phyloP scores from a whole-genome alignment of 345 rosid genomes.

The Eucalyptus decipiens region DNA sequence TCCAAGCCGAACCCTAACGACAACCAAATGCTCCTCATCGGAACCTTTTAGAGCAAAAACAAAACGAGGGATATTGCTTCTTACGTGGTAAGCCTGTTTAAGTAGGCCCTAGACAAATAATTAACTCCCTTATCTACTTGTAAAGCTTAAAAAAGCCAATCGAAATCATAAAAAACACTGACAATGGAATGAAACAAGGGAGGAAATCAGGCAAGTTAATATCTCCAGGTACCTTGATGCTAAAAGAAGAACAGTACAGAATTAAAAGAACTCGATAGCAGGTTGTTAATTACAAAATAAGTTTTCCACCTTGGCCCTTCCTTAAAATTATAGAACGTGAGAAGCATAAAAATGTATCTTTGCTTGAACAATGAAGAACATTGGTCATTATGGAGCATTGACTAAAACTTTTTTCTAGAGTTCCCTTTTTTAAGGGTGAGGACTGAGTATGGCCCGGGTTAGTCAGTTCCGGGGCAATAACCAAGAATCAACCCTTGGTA shows the following conservation, averaged over 20 bases:
- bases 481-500: not conserved
- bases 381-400: not conserved
- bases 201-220: not conserved
- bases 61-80: too few relatives aligned
- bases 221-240: not conserved
- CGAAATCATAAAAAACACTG: not conserved
- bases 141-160: not conserved
- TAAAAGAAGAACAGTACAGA: not conserved
- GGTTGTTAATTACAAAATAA: not conserved
- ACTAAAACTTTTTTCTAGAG: not conserved
- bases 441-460: not conserved
- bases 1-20: constrained; percentile 47
- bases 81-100: not conserved
- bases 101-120: not conserved
- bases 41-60: not conserved
- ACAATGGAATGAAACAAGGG: not conserved
- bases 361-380: not conserved
- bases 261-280: not conserved
- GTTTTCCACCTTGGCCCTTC: not conserved
- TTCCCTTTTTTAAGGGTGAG: not conserved
- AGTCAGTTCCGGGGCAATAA: not conserved
- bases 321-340: not conserved
- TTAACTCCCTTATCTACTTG: not conserved
- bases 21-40: not conserved
- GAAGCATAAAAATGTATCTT: not conserved